A percentile compares a stretch with the other conserved stretches of the same genome.
phyloP scores from a whole-genome alignment of 2,329 filamentous ascomycete genomes.

The Amylocarpus encephaloides region DNA sequence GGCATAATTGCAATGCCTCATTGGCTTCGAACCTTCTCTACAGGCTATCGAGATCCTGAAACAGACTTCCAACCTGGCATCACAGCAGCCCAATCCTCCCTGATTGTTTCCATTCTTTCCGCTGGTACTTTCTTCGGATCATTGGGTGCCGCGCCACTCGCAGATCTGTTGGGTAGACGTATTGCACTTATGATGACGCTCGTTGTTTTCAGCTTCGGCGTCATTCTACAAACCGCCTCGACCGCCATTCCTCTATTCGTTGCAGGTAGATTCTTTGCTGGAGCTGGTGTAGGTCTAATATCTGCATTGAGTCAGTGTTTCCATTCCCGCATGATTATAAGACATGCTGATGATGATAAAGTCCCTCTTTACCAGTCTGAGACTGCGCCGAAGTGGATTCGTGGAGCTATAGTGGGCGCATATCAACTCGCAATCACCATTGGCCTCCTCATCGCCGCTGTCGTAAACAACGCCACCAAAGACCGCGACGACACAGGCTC shows the following conservation, averaged over 20 bases:
- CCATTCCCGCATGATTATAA: neutral
- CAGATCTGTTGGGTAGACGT: conserved; percentile 61
- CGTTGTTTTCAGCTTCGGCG: conserved; percentile 58
- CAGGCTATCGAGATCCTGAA: conserved; percentile 37
- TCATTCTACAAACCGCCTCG: conserved; percentile 59
- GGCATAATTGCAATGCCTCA: conserved; percentile 52
- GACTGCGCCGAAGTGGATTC: conserved; percentile 67
- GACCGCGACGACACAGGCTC: conserved; percentile 47
- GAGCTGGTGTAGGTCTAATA: conserved; percentile 66
- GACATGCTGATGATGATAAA: conserved; percentile 22
- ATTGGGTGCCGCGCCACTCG: conserved; percentile 53
- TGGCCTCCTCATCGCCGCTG: conserved; percentile 58
- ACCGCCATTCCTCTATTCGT: conserved; percentile 57
- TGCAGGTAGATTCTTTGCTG: conserved; percentile 67
- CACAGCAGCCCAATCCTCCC: conserved; percentile 50
- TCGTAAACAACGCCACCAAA: conserved; percentile 59
- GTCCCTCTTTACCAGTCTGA: conserved; percentile 68
- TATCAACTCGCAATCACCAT: conserved; percentile 68
- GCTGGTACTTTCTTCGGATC: conserved; percentile 73
- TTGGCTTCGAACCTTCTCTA: conserved; percentile 47
- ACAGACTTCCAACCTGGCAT: conserved; percentile 40
- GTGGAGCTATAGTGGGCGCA: conserved; percentile 61
- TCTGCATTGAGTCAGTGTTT: conserved; percentile 50
- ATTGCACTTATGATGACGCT: conserved; percentile 55
- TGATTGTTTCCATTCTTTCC: conserved; percentile 69